Conservation (phyloP, 163 green algal genomes). For the Trebouxiophyceae sp. region DNA sequence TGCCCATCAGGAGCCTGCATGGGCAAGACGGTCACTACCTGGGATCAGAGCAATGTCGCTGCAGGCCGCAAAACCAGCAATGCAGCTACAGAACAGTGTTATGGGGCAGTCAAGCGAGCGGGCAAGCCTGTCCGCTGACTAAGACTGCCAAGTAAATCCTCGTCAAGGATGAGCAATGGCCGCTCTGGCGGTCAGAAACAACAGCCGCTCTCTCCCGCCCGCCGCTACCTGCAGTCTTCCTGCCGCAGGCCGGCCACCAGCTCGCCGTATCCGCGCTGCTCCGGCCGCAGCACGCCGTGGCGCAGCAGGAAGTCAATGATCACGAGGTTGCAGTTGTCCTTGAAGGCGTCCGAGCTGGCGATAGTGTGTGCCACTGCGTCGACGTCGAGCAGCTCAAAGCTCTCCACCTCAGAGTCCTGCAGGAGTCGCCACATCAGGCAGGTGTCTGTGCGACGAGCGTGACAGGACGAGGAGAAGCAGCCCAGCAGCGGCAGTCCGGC, state of each 20-base stretch:
- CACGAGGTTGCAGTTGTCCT: slow-evolving; percentile 90
- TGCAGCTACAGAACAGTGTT: too few relatives aligned
- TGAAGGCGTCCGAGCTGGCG: slow-evolving; percentile 59
- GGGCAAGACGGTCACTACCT: too few relatives aligned
- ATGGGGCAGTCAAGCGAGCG: too few relatives aligned
- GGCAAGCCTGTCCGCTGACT: too few relatives aligned
- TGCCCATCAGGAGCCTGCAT: too few relatives aligned
- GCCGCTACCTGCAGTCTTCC: slow-evolving; percentile 25
- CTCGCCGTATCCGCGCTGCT: slow-evolving; percentile 60
- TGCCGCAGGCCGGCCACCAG: slow-evolving; percentile 47
- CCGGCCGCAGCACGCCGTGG: slow-evolving; percentile 63
- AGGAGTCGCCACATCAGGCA: not conserved
- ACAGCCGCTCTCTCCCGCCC: too few relatives aligned
- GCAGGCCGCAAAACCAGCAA: too few relatives aligned
- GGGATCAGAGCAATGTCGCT: too few relatives aligned
- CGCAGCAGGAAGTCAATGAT: slow-evolving; percentile 89
- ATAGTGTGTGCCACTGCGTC: slow-evolving; percentile 50
- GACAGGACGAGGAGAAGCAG: too few relatives aligned
- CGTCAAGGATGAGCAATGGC: too few relatives aligned
- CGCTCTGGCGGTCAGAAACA: too few relatives aligned
- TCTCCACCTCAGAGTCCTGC: slow-evolving; percentile 72
- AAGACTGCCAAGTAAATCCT: not conserved
- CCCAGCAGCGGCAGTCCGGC: too few relatives aligned
- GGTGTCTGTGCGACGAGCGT: not conserved
- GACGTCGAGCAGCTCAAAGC: slow-evolving; percentile 56